Base-by-base conservation (phyloP, 2,329 filamentous ascomycete species). In the Aspergillus alliaceus region DNA sequence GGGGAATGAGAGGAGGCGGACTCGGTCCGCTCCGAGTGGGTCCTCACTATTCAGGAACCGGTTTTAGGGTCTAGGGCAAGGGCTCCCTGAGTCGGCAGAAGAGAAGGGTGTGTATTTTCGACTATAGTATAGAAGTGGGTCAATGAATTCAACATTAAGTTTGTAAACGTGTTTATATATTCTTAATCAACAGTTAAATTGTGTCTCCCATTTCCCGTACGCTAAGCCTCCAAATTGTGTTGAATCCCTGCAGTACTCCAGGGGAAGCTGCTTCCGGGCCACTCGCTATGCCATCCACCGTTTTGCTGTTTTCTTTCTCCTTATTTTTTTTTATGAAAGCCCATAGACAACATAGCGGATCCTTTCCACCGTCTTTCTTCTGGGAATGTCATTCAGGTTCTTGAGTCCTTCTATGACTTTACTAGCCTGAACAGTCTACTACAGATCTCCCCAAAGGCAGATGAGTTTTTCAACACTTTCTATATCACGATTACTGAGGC, bases 1-100 rank as follows among this genome's bases (percentile, higher is more conserved):
- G 15, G 34, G 24, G 32, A 47, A 18, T 40, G 25, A n/a, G 25
- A 46, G 34, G 49, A 42, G 27, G 22, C 31, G 20, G 6, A 49
- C 24, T 53, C 31, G 46, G 46, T 49, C 51, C 46, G 35, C 51
- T 32, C 56, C 56, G 47, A 40, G 56, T 55, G 56, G 56, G 39
- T 24, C n/a, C 51, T 7, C 39, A 20, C 51, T 31, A 27, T 54
- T 25, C 51, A 50, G 18, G 31, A 22, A 47, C 15, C 47, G 29
- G 15, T 34, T 20, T 34, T n/a, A 52, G 50, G 49, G 49, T 40
- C 39, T 42, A 53, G 37, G 51, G 39, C 27, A 39, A 31, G 34
- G 39, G 51, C 6, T 44, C 20, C 18, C 9, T 34, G 20, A 15
- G 51, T 27, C 39, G 24, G 25, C 35, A n/a, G n/a, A n/a, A n/a